A percentile compares a stretch with the other conserved stretches of the same genome.
phyloP scores from a whole-genome alignment of 2,329 filamentous ascomycete genomes.

The Fusarium acutatum region DNA sequence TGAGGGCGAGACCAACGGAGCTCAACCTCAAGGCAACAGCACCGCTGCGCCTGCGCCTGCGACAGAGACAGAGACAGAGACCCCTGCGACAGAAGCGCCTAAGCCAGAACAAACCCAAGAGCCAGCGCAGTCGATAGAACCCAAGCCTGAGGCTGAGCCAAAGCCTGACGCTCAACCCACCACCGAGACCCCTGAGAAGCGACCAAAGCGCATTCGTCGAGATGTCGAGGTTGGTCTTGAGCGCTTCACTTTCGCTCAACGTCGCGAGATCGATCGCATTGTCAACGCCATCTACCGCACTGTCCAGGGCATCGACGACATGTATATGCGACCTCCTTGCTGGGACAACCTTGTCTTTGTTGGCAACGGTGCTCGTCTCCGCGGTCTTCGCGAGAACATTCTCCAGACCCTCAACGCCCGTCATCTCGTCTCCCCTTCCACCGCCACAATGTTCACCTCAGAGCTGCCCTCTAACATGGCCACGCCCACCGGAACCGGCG shows the following conservation, averaged over 20 bases:
- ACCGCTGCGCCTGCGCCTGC: neutral
- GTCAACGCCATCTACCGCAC: slow-evolving; percentile 84
- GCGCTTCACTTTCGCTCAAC: slow-evolving; percentile 74
- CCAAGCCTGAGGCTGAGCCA: slow-evolving; percentile 23
- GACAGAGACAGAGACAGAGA: neutral
- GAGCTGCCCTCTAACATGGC: slow-evolving; percentile 94
- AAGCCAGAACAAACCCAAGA: slow-evolving; percentile 39
- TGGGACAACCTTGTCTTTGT: slow-evolving; percentile 95
- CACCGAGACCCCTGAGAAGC: slow-evolving; percentile 51
- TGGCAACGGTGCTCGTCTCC: slow-evolving; percentile 79
- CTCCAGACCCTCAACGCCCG: slow-evolving; percentile 80
- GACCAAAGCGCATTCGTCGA: slow-evolving; percentile 66
- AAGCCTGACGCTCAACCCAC: slow-evolving; percentile 34
- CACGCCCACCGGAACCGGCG: slow-evolving; percentile 88
- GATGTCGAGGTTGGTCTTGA: slow-evolving; percentile 82
- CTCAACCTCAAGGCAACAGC: slow-evolving; percentile 14
- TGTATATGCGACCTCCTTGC: slow-evolving; percentile 82
- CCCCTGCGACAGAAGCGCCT: slow-evolving; percentile 31
- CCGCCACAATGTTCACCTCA: slow-evolving; percentile 95
- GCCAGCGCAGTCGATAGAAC: slow-evolving; percentile 32
- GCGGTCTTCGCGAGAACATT: slow-evolving; percentile 89
- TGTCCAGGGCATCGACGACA: slow-evolving; percentile 83
- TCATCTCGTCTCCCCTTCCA: slow-evolving; percentile 90
- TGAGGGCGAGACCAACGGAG: slow-evolving; percentile 22
- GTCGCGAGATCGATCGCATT: slow-evolving; percentile 81